Evolutionary conservation across 805 yeast genomes (phyloP).

Genomic region (Barnettozyma salicaria): DNA sequence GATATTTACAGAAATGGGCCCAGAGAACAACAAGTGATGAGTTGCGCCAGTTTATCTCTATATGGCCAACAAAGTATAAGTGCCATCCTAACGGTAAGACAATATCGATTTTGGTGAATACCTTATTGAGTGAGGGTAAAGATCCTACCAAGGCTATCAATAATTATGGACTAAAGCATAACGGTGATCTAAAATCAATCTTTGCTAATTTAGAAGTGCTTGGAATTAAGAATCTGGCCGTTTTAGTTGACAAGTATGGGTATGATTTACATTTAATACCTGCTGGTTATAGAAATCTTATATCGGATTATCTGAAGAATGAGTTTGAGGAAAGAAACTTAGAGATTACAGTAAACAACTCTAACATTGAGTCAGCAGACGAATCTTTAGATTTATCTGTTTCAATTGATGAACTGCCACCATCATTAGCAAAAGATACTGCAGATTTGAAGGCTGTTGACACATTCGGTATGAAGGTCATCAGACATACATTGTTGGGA

Average conservation of each 20-base stretch:
- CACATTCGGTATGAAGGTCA: constrained; percentile 70
- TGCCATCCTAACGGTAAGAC: constrained; percentile 49
- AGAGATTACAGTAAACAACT: too few species aligned
- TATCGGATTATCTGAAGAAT: constrained; percentile 9
- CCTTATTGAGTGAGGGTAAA: constrained; percentile 16
- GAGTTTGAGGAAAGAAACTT: constrained; percentile 6
- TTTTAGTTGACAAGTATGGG: constrained; percentile 17
- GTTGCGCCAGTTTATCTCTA: constrained; percentile 37
- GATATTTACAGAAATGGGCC: constrained; percentile 44
- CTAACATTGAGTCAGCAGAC: not conserved
- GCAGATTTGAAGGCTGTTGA: constrained; percentile 59
- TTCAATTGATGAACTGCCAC: constrained; percentile 24
- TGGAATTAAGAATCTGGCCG: constrained; percentile 40
- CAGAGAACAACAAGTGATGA: constrained; percentile 35
- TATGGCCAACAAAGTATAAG: constrained; percentile 28
- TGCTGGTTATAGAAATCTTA: constrained; percentile 30
- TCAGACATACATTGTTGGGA: constrained; percentile 67
- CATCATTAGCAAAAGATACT: constrained; percentile 46
- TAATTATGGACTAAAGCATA: constrained; percentile 18
- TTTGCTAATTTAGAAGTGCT: constrained; percentile 40
- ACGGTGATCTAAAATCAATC: constrained; percentile 23
- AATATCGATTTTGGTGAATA: constrained; percentile 47
- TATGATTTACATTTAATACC: constrained; percentile 25
- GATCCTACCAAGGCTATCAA: constrained; percentile 24
- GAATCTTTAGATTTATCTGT: not conserved